Conservation (phyloP, 257 asterid species). For the Nicotiana knightiana region DNA sequence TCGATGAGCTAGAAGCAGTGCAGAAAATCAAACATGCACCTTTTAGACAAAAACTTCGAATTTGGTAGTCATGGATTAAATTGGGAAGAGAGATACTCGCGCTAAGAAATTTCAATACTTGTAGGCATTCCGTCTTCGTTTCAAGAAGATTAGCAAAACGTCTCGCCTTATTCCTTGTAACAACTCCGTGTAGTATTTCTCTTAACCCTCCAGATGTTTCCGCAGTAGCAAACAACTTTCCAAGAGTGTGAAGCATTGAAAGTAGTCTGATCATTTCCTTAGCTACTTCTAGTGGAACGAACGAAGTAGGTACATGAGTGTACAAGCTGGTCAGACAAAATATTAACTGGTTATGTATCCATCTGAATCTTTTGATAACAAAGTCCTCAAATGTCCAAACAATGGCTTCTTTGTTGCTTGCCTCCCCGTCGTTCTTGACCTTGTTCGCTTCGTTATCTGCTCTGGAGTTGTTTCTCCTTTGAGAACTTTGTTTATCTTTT, state of each 20-base stretch:
- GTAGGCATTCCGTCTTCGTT: constrained; percentile 17
- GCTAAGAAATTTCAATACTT: constrained; percentile 12
- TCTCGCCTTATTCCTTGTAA: background rate
- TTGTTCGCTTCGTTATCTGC: background rate
- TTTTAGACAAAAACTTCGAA: constrained; percentile 24
- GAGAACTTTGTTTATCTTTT: constrained; percentile 3
- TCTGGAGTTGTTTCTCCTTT: background rate
- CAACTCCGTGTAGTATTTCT: background rate
- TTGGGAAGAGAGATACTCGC: constrained; percentile 18
- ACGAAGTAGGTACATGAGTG: constrained; percentile 39
- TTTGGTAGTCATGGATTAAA: background rate
- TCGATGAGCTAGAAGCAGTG: constrained; percentile 41
- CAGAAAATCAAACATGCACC: constrained; percentile 38
- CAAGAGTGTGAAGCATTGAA: constrained; percentile 16
- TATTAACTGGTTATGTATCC: constrained; percentile 1
- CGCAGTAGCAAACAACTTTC: background rate
- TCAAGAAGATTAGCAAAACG: background rate
- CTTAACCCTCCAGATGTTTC: background rate
- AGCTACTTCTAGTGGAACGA: constrained; percentile 21
- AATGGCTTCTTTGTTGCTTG: background rate
- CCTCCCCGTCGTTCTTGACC: background rate
- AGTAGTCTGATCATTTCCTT: constrained; percentile 17
- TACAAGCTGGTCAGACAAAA: constrained; percentile 24
- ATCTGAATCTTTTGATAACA: constrained; percentile 9
- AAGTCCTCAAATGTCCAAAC: constrained; percentile 45